Percentiles rank a stretch among this genome's conserved stretches.
phyloP scores from a whole-genome alignment of 164 flowering plant genomes.

The Annona squamosa region DNA sequence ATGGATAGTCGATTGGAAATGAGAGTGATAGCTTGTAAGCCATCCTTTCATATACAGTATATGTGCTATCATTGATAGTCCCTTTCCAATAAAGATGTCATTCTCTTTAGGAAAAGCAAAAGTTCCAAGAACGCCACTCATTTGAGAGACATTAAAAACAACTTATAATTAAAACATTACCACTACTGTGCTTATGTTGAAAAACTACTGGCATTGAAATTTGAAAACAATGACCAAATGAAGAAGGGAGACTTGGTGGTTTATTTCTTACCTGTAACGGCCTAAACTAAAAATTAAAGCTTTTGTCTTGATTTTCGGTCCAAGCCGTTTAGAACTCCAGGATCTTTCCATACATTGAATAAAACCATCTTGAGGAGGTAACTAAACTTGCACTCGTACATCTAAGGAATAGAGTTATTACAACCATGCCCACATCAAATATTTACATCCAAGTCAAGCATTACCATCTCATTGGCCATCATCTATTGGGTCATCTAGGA shows the following conservation, averaged over 20 bases:
- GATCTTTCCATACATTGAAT: too few relatives aligned
- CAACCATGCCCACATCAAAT: too few relatives aligned
- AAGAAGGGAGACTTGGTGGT: background rate
- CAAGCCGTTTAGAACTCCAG: too few relatives aligned
- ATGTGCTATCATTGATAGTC: conserved; percentile 84
- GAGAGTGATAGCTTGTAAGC: conserved; percentile 71
- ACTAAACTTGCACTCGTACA: too few relatives aligned
- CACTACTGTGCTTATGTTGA: too few relatives aligned
- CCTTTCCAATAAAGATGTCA: conserved; percentile 92
- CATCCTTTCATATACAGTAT: conserved; percentile 87
- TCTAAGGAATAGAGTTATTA: too few relatives aligned
- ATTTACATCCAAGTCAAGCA: too few relatives aligned
- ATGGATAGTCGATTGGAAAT: conserved; percentile 76
- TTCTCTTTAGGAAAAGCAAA: conserved; percentile 94
- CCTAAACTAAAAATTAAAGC: too few relatives aligned
- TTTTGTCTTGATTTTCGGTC: too few relatives aligned
- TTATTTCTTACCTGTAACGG: conserved; percentile 6
- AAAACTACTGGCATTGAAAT: background rate
- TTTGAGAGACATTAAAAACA: conserved; percentile 26
- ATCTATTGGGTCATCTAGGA: too few relatives aligned
- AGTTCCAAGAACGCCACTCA: conserved; percentile 76
- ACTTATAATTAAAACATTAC: background rate
- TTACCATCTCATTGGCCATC: too few relatives aligned
- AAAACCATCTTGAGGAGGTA: too few relatives aligned
- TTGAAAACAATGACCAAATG: background rate